These are phyloP conservation scores for Cyclotella baltica DNA, from an alignment of 108 stramenopile species.

Conservation along the genomic window DNA sequence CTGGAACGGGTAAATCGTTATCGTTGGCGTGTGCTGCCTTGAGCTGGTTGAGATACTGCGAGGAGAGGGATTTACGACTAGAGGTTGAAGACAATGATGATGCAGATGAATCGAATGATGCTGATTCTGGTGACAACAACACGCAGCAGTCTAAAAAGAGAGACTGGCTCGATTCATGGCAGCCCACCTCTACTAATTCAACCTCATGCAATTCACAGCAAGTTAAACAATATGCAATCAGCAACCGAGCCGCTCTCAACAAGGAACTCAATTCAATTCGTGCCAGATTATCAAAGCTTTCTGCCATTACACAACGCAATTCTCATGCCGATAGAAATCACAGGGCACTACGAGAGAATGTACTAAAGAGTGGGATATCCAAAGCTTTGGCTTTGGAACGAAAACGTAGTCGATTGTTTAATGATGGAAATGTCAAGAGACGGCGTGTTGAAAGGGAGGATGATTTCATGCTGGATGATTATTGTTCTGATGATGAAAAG, in stretches of 20 bases:
- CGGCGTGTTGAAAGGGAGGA: conserved; percentile 25
- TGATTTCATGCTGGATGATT: conserved; percentile 59
- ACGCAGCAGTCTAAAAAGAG: conserved; percentile 3
- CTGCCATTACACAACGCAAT: conserved; percentile 19
- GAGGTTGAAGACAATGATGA: conserved; percentile 22
- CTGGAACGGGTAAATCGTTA: conserved; percentile 85
- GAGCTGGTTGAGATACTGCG: conserved; percentile 76
- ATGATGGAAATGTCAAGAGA: background rate
- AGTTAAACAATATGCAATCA: conserved; percentile 30
- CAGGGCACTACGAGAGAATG: conserved; percentile 43
- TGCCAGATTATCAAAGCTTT: conserved; percentile 24
- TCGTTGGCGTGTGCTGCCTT: conserved; percentile 81
- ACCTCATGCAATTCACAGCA: background rate
- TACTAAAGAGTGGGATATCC: conserved; percentile 43
- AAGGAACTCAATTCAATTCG: conserved; percentile 20
- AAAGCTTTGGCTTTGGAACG: conserved; percentile 35
- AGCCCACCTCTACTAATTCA: conserved; percentile 36
- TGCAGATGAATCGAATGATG: background rate
- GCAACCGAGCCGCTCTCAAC: conserved; percentile 42
- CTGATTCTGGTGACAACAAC: background rate
- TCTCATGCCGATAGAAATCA: background rate
- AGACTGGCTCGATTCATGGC: conserved; percentile 82
- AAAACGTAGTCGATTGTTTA: conserved; percentile 28
- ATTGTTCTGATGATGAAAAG: conserved; percentile 60
- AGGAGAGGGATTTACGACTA: conserved; percentile 52